A percentile compares a stretch with the other conserved stretches of the same genome.
phyloP scores from a whole-genome alignment of 805 yeast genomes.

The Pichia gijzeniarum region DNA sequence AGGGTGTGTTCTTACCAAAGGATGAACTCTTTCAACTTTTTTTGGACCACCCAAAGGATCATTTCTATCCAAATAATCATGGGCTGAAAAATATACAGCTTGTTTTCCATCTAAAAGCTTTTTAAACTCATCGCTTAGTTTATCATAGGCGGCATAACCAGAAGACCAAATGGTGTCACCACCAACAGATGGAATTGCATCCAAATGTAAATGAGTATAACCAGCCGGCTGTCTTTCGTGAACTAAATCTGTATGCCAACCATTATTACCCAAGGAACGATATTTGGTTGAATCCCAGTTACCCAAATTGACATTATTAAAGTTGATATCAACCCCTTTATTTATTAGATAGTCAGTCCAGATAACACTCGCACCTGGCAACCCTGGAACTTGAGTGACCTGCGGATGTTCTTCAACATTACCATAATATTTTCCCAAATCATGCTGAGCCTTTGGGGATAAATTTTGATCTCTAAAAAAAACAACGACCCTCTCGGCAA shows the following conservation, averaged over 20 bases:
- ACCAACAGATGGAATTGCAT: slow-evolving; percentile 44
- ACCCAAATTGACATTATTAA: slow-evolving; percentile 16
- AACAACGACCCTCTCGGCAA: slow-evolving; percentile 45
- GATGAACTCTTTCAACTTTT: slow-evolving; percentile 50
- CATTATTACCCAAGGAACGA: slow-evolving; percentile 19
- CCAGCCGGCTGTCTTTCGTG: slow-evolving; percentile 55
- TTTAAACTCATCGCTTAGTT: slow-evolving; percentile 45
- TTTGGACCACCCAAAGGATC: slow-evolving; percentile 41
- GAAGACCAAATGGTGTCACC: slow-evolving; percentile 53
- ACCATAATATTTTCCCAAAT: slow-evolving; percentile 41
- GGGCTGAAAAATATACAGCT: slow-evolving; percentile 38
- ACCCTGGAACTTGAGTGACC: slow-evolving; percentile 31
- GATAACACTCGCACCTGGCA: slow-evolving; percentile 35
- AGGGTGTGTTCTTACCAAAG: slow-evolving; percentile 58
- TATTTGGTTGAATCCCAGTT: slow-evolving; percentile 16
- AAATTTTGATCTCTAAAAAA: slow-evolving; percentile 44
- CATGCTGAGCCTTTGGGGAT: slow-evolving; percentile 37
- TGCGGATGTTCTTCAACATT: slow-evolving; percentile 37
- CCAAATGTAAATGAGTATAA: slow-evolving; percentile 46
- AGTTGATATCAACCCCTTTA: slow-evolving; percentile 18
- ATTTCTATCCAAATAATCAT: slow-evolving; percentile 33
- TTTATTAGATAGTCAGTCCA: slow-evolving; percentile 34
- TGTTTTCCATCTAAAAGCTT: slow-evolving; percentile 47
- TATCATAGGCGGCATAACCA: slow-evolving; percentile 54
- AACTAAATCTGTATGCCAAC: slow-evolving; percentile 45